Conservation (phyloP, 1,284 basidiomycete genomes). For the Vanrija sp. region DNA sequence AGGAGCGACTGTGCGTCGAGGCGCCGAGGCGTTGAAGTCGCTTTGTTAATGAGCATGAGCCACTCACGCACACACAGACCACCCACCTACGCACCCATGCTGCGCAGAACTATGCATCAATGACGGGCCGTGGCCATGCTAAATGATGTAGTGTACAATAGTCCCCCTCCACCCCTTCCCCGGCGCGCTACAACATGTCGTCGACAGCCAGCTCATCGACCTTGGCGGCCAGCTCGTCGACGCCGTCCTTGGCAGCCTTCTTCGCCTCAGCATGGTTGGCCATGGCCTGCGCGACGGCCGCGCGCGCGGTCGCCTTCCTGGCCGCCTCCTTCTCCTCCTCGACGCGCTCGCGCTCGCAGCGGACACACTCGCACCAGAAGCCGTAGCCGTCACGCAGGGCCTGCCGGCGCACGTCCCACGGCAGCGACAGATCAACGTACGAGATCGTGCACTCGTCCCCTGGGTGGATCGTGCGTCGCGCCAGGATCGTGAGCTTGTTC, state of each 20-base stretch:
- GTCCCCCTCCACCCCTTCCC: not conserved
- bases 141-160: too few species aligned
- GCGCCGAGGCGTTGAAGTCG: too few species aligned
- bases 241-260: constrained; percentile 1
- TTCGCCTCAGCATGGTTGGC: not conserved
- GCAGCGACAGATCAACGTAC: constrained; percentile 67
- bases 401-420: constrained; percentile 57
- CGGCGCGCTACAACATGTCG: constrained; percentile 10
- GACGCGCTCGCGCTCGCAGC: constrained; percentile 58
- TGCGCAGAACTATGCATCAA: too few species aligned
- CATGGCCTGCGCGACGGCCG: not conserved
- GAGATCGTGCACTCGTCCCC: constrained; percentile 69
- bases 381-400: constrained; percentile 65
- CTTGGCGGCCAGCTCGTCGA: constrained; percentile 1
- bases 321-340: constrained; percentile 37
- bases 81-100: too few species aligned
- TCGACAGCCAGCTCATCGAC: constrained; percentile 12
- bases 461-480: constrained; percentile 59
- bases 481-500: constrained; percentile 56
- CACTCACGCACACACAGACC: too few species aligned
- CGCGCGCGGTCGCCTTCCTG: too few species aligned
- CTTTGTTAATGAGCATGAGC: too few species aligned
- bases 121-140: too few species aligned
- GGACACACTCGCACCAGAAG: constrained; percentile 68
- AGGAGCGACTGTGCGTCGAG: not conserved